phyloP scores from a whole-genome alignment of 2,329 filamentous ascomycete genomes.

The Phaeosphaeriaceae sp. region DNA sequence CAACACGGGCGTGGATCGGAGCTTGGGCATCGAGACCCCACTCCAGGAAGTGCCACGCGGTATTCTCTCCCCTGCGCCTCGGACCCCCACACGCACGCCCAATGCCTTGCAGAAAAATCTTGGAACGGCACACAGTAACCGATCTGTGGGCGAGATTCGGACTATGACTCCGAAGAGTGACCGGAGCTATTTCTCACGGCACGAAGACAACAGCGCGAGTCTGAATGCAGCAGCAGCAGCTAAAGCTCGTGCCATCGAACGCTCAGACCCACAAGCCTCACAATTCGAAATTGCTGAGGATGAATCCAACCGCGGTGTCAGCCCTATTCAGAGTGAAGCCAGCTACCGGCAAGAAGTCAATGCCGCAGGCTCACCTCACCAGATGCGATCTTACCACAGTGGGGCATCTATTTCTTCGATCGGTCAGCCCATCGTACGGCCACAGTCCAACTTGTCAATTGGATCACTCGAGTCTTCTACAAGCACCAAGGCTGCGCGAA shows the following conservation, averaged over 20 bases:
- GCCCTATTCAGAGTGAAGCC: conserved; percentile 90
- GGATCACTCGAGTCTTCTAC: conserved; percentile 65
- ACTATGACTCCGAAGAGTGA: conserved; percentile 54
- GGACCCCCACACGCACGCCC: conserved; percentile 68
- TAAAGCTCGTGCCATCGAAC: conserved; percentile 46
- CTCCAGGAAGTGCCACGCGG: conserved; percentile 70
- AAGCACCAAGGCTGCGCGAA: conserved; percentile 63
- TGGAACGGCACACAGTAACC: conserved; percentile 70
- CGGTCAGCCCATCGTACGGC: conserved; percentile 62
- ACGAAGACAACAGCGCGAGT: conserved; percentile 28
- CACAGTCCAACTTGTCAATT: conserved; percentile 65
- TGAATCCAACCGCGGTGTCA: conserved; percentile 68
- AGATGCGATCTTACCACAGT: conserved; percentile 54
- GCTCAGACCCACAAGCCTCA: conserved; percentile 41
- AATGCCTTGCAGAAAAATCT: conserved; percentile 64
- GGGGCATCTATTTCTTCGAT: conserved; percentile 65
- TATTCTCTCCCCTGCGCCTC: conserved; percentile 65
- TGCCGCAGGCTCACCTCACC: conserved; percentile 50
- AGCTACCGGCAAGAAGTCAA: conserved; percentile 64
- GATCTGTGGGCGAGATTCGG: conserved; percentile 60
- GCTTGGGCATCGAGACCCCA: conserved; percentile 52
- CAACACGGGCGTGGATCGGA: conserved; percentile 46
- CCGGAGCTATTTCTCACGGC: conserved; percentile 51
- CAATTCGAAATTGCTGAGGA: conserved; percentile 46
- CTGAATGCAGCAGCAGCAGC: conserved; percentile 47